A percentile compares a stretch with the other conserved stretches of the same genome.
phyloP scores from a whole-genome alignment of 2,329 filamentous ascomycete species.

The Chaetomium sp. region DNA sequence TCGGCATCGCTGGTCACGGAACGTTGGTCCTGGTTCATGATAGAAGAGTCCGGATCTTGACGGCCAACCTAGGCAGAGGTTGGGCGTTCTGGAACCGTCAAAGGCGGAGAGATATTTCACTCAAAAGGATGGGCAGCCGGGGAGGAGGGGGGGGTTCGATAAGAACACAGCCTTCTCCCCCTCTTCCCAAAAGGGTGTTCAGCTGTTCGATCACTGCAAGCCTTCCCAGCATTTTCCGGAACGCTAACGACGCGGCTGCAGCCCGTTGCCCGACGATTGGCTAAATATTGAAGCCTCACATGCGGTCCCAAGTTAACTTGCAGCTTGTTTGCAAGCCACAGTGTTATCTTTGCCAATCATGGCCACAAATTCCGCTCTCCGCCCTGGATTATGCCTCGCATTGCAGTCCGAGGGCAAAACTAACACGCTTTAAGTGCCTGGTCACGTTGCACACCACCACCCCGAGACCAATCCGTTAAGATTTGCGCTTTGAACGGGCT shows the following conservation, averaged over 20 bases:
- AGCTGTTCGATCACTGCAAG: neutral
- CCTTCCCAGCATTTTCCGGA: too few species aligned
- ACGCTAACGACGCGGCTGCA: neutral
- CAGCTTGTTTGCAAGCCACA: conserved; percentile 1
- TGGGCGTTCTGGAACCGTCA: neutral
- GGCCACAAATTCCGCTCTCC: neutral
- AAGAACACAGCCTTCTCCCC: neutral
- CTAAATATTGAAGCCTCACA: neutral
- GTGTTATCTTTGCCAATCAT: neutral
- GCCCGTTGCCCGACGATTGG: neutral
- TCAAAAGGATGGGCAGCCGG: too few species aligned
- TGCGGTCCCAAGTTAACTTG: neutral
- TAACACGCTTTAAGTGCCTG: neutral
- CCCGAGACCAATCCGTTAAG: neutral
- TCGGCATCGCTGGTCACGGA: conserved; percentile 9
- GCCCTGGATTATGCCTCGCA: conserved; percentile 1
- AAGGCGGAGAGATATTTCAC: neutral
- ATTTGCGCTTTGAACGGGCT: neutral
- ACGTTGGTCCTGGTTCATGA: conserved; percentile 16
- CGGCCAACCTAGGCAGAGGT: neutral
- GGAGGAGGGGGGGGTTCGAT: neutral
- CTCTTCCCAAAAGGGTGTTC: neutral
- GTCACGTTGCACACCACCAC: neutral
- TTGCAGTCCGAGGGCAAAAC: too few species aligned
- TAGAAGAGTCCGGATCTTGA: neutral